Percentiles rank a stretch among this genome's conserved stretches.
These are phyloP conservation scores for Paspalum vaginatum DNA, from an alignment of 176 grass and related monocot genomes.

Conservation along the genomic window DNA sequence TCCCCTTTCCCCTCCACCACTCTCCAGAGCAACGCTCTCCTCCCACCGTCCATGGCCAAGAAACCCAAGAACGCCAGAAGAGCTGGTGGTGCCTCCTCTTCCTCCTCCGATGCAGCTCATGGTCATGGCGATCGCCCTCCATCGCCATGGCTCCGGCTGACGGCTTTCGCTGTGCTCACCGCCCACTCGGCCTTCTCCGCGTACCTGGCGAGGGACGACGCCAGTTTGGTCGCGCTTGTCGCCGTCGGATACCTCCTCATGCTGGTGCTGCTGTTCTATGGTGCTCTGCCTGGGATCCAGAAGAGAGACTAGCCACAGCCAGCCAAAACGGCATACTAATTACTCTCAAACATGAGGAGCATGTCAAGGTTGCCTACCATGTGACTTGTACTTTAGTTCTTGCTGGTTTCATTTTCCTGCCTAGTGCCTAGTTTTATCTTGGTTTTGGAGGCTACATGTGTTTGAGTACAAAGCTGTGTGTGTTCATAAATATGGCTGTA, in stretches of 20 bases:
- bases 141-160: slow-evolving; percentile 26
- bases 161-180: slow-evolving; percentile 41
- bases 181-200: slow-evolving; percentile 34
- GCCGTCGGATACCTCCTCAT: slow-evolving; percentile 43
- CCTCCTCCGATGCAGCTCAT: neutral
- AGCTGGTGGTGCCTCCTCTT: neutral
- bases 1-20: slow-evolving; percentile 7
- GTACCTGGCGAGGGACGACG: slow-evolving; percentile 33
- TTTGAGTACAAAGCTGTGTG: neutral
- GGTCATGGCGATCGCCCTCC: neutral
- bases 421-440: neutral
- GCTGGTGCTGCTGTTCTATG: slow-evolving; percentile 37
- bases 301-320: slow-evolving; percentile 32
- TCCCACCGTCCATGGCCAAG: slow-evolving; percentile 29
- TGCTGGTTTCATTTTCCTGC: neutral
- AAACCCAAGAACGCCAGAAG: slow-evolving; percentile 26
- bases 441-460: neutral
- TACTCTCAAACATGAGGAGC: neutral
- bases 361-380: neutral
- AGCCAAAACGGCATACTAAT: neutral
- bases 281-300: neutral
- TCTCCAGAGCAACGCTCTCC: neutral
- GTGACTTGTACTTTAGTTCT: slow-evolving; percentile 5
- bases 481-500: neutral
- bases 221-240: slow-evolving; percentile 27